Conservation (phyloP, 1,284 basidiomycete species). For the Cystobasidium sp. region DNA sequence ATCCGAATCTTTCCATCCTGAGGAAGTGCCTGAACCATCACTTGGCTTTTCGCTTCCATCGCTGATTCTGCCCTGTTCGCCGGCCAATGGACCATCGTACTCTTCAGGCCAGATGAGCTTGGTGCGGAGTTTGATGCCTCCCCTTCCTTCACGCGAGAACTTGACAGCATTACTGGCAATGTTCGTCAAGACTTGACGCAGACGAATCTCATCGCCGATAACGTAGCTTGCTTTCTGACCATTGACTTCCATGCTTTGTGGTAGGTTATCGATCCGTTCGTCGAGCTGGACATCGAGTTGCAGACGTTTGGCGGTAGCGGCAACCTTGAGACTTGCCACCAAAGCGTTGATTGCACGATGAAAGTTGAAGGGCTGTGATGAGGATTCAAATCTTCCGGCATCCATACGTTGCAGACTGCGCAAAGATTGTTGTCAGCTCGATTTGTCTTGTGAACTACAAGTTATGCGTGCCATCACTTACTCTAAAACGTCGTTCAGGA, state of each 20-base stretch:
- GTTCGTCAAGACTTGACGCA: constrained; percentile 66
- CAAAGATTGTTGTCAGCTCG: not conserved
- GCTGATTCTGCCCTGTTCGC: not conserved
- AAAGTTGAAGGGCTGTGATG: constrained; percentile 74
- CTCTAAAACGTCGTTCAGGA: constrained; percentile 84
- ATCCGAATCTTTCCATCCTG: constrained; percentile 20
- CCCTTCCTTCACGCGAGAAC: constrained; percentile 37
- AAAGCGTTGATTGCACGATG: constrained; percentile 80
- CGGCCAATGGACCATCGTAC: not conserved
- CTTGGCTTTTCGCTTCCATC: not conserved
- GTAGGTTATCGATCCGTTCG: constrained; percentile 67
- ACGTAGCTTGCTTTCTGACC: constrained; percentile 62
- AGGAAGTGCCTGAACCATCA: not conserved
- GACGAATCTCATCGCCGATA: constrained; percentile 75
- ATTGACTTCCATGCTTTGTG: constrained; percentile 31
- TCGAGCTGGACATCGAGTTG: constrained; percentile 74
- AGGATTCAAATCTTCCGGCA: constrained; percentile 68
- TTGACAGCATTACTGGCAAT: constrained; percentile 43
- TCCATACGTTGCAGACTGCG: constrained; percentile 60
- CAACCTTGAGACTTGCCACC: constrained; percentile 74
- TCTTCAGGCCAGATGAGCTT: constrained; percentile 37
- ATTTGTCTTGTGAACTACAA: not conserved
- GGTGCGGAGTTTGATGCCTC: constrained; percentile 36
- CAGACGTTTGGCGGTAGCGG: constrained; percentile 72
- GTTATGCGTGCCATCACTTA: constrained; percentile 63